Percentiles rank a stretch among this genome's conserved stretches.
These are phyloP conservation scores for Blakeslea trispora DNA, from an alignment of 371 early-diverging fungal genomes.

Conservation along the genomic window DNA sequence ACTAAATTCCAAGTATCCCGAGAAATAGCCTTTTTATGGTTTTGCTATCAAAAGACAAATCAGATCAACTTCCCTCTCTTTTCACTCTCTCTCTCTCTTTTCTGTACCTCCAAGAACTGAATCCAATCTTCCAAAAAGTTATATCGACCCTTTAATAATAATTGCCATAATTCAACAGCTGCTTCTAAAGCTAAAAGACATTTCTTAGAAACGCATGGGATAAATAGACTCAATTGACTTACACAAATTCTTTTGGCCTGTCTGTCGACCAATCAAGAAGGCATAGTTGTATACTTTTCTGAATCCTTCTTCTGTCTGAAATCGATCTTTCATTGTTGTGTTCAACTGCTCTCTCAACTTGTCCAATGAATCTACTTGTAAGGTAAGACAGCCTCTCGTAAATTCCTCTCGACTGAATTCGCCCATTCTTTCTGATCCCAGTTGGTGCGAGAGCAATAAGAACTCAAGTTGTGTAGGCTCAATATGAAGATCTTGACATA, in stretches of 20 bases:
- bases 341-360: conserved; percentile 62
- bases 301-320: conserved; percentile 55
- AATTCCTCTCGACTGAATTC: conserved; percentile 70
- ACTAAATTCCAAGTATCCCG: conserved; percentile 88
- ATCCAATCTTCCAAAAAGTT: conserved; percentile 71
- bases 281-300: conserved; percentile 79
- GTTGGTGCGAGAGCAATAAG: conserved; percentile 70
- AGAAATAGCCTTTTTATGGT: conserved; percentile 78
- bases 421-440: conserved; percentile 76
- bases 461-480: conserved; percentile 80
- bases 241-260: conserved; percentile 80
- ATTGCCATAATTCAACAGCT: conserved; percentile 76
- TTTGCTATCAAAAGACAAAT: too few relatives aligned
- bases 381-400: conserved; percentile 67
- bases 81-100: too few relatives aligned
- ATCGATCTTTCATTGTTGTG: conserved; percentile 49
- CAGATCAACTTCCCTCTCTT: too few relatives aligned
- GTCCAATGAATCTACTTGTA: conserved; percentile 68
- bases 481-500: conserved; percentile 72
- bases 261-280: conserved; percentile 69
- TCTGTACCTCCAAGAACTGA: conserved; percentile 68
- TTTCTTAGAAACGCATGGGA: too few relatives aligned
- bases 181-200: conserved; percentile 63
- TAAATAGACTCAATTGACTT: too few relatives aligned
- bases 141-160: conserved; percentile 65